These are phyloP conservation scores for Cercospora janseana DNA, from an alignment of 2,329 filamentous ascomycete genomes.

Conservation along the genomic window DNA sequence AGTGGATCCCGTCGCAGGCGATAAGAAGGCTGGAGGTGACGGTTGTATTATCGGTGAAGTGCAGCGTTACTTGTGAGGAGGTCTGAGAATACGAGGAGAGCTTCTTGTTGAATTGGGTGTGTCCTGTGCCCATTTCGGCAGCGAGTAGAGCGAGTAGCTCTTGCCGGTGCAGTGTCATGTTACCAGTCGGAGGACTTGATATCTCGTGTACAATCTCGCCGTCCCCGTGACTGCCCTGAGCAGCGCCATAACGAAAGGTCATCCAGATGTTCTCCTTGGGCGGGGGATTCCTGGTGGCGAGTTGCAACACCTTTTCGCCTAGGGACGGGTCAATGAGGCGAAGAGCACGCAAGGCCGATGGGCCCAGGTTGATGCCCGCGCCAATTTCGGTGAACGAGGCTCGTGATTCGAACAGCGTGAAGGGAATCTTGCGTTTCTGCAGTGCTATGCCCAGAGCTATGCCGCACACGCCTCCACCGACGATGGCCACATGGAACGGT, in stretches of 20 bases:
- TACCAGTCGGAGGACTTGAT: conserved; percentile 30
- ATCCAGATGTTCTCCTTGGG: conserved; percentile 43
- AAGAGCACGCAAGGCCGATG: conserved; percentile 90
- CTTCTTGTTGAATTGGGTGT: conserved; percentile 25
- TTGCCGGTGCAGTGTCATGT: conserved; percentile 40
- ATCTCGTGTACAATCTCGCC: conserved; percentile 34
- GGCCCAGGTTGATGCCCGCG: conserved; percentile 57
- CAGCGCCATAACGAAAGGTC: conserved; percentile 41
- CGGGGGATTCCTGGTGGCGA: conserved; percentile 42
- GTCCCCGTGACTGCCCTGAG: conserved; percentile 23
- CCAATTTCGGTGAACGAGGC: conserved; percentile 57
- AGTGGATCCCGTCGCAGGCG: conserved; percentile 65
- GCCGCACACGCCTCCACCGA: conserved; percentile 60
- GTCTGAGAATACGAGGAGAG: conserved; percentile 16
- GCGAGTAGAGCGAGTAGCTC: conserved; percentile 47
- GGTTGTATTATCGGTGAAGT: conserved; percentile 47
- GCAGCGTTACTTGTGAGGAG: conserved; percentile 32
- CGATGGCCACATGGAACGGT: conserved; percentile 46
- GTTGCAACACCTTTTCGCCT: conserved; percentile 36
- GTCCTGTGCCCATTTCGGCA: conserved; percentile 33
- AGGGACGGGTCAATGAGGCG: conserved; percentile 64
- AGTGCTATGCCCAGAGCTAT: conserved; percentile 56
- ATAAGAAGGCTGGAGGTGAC: conserved; percentile 52
- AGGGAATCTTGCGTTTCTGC: conserved; percentile 34
- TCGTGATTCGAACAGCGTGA: conserved; percentile 42